A percentile compares a stretch with the other conserved stretches of the same genome.
Conservation (phyloP, 1,284 basidiomycete species). For the Cystobasidium slooffiae region DNA sequence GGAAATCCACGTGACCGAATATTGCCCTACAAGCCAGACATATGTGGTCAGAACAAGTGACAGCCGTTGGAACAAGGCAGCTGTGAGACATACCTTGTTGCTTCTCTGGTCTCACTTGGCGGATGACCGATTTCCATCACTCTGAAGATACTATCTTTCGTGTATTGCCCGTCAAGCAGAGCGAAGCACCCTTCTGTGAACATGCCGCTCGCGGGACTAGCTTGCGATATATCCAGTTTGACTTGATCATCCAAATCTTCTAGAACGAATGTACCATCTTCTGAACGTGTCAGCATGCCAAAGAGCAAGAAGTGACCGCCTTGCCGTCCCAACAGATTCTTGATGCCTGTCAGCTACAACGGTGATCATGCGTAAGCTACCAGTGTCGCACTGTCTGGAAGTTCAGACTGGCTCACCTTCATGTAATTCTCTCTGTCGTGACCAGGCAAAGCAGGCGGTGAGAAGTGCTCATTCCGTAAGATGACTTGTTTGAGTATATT, state of each 20-base stretch:
- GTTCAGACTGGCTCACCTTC: constrained; percentile 64
- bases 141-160: constrained; percentile 81
- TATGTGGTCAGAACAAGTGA: not conserved
- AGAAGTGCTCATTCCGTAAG: constrained; percentile 92
- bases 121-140: constrained; percentile 96
- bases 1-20: constrained; percentile 92
- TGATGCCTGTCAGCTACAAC: constrained; percentile 84
- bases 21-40: constrained; percentile 66
- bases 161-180: constrained; percentile 95
- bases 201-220: constrained; percentile 91
- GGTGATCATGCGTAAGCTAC: not conserved
- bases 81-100: constrained; percentile 67
- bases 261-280: constrained; percentile 85
- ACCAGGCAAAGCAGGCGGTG: constrained; percentile 80
- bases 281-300: constrained; percentile 87
- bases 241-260: constrained; percentile 94
- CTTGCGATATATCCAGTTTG: constrained; percentile 81
- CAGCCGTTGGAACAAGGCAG: not conserved
- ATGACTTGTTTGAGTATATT: constrained; percentile 88
- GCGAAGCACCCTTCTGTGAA: constrained; percentile 97
- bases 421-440: constrained; percentile 80
- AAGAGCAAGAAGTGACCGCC: constrained; percentile 90
- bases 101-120: constrained; percentile 84
- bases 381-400: not conserved
- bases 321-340: constrained; percentile 89